phyloP scores from a whole-genome alignment of 2,329 filamentous ascomycete species.

The Orbilia brochopaga region DNA sequence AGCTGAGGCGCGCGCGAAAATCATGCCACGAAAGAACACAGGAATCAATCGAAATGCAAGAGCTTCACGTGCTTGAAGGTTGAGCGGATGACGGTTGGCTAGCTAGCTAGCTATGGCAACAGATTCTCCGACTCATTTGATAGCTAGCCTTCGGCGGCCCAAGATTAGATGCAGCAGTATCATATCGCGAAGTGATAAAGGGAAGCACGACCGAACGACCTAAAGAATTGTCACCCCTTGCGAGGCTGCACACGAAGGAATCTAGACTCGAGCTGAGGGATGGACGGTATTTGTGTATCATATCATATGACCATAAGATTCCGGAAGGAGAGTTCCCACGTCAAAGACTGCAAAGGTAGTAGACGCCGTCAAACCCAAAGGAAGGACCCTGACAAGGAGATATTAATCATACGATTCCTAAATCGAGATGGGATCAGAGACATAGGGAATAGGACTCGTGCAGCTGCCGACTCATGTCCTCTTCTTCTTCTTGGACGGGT shows the following conservation, averaged over 20 bases:
- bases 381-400: conserved; percentile 8
- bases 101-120: no score
- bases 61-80: no score
- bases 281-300: conserved; percentile 2
- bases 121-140: no score
- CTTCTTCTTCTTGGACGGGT: conserved; percentile 49
- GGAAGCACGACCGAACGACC: conserved; percentile 6
- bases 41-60: not conserved
- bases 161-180: conserved; percentile 32
- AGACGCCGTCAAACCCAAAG: conserved; percentile 39
- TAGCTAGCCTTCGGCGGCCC: conserved; percentile 11
- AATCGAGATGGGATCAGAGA: no score
- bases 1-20: not conserved
- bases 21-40: not conserved
- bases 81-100: no score
- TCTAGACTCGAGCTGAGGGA: conserved; percentile 26
- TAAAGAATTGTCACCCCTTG: conserved; percentile 31
- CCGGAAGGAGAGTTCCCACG: conserved; percentile 5
- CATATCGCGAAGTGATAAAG: conserved; percentile 7
- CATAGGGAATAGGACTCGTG: no score
- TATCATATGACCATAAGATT: no score
- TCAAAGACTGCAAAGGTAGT: conserved; percentile 9
- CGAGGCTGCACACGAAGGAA: conserved; percentile 31
- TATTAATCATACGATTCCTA: not conserved
- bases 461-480: not conserved